Base-by-base conservation (phyloP, 139 green algal genomes). In the Chlamydomonas asymmetrica region DNA sequence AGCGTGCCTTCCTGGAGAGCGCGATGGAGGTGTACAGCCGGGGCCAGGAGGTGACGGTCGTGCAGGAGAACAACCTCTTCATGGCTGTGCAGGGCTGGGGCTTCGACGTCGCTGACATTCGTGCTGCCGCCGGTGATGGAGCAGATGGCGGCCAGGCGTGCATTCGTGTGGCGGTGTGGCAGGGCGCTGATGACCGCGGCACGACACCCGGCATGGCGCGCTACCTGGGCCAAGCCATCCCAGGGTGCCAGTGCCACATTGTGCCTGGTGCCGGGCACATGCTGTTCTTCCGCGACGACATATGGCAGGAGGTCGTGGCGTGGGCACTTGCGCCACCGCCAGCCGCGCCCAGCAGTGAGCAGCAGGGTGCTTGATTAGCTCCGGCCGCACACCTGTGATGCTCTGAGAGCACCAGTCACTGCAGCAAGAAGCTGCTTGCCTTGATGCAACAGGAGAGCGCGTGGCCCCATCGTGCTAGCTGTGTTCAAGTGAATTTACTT, bases 121-220 rank as follows among this genome's bases (percentile, higher is more conserved):
- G 0, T 1, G 20, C 34, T 5, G 34, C 18, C 22, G 66, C n/a
- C n/a, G n/a, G n/a, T n/a, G n/a, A n/a, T n/a, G n/a, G n/a, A n/a
- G n/a, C n/a, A n/a, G n/a, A n/a, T n/a, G n/a, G n/a, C n/a, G n/a
- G n/a, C n/a, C n/a, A n/a, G n/a, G n/a, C n/a, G n/a, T n/a, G n/a
- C n/a, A n/a, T n/a, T n/a, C n/a, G n/a, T n/a, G n/a, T 73, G 48
- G 48, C 66, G 22, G 39, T 73, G 27, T 73, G 66, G 66, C 66
- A 73, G 48, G 66, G 66, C 48, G 66, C 27, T 39, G 38, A 59
- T n/a, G 69, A 75, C 69, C 38, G 56, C 3, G 69, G 69, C 54
- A 67, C 54, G 32, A 75, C 69, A 6, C 3, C 27, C 7, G 6
- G 38, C 27, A 75, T 75, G 69, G 69, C 52, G 20, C 1, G 7